Evolutionary conservation across 805 yeast genomes (phyloP).

Genomic region (Saccharomyces paradoxus): DNA sequence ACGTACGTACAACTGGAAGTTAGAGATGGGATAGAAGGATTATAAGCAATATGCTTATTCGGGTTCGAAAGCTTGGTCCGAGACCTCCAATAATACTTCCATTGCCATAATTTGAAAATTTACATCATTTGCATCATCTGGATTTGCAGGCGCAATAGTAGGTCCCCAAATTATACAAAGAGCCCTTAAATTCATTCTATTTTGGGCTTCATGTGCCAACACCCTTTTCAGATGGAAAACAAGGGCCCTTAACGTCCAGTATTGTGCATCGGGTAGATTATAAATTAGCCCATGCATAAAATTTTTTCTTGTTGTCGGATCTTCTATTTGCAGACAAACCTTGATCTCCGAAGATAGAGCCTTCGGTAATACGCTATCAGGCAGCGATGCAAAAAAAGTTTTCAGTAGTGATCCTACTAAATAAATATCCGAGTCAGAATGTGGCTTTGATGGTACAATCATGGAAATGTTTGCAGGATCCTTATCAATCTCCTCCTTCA

Average conservation of each 20-base stretch:
- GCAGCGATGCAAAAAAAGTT: slow-evolving; percentile 72
- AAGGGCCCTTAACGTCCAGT: slow-evolving; percentile 80
- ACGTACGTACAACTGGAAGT: background rate
- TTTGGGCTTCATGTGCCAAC: slow-evolving; percentile 49
- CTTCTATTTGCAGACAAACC: slow-evolving; percentile 61
- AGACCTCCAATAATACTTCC: slow-evolving; percentile 76
- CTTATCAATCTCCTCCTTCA: slow-evolving; percentile 61
- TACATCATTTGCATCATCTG: slow-evolving; percentile 62
- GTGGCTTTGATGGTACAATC: slow-evolving; percentile 46
- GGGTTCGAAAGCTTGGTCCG: slow-evolving; percentile 71
- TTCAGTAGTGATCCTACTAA: slow-evolving; percentile 83
- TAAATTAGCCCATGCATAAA: slow-evolving; percentile 78
- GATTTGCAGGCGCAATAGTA: slow-evolving; percentile 62
- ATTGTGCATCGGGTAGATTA: slow-evolving; percentile 88
- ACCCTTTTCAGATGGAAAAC: slow-evolving; percentile 79
- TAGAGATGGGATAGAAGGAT: background rate
- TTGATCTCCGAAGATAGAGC: slow-evolving; percentile 24
- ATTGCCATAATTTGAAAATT: slow-evolving; percentile 68
- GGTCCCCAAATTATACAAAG: slow-evolving; percentile 95
- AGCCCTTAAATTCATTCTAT: slow-evolving; percentile 76
- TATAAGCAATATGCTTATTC: slow-evolving; percentile 25
- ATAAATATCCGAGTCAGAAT: slow-evolving; percentile 74
- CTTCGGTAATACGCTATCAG: slow-evolving; percentile 42
- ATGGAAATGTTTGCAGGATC: slow-evolving; percentile 61
- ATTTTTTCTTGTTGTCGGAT: slow-evolving; percentile 56